phyloP scores from a whole-genome alignment of 768 basidiomycete genomes.

The Amanita jacksonii region DNA sequence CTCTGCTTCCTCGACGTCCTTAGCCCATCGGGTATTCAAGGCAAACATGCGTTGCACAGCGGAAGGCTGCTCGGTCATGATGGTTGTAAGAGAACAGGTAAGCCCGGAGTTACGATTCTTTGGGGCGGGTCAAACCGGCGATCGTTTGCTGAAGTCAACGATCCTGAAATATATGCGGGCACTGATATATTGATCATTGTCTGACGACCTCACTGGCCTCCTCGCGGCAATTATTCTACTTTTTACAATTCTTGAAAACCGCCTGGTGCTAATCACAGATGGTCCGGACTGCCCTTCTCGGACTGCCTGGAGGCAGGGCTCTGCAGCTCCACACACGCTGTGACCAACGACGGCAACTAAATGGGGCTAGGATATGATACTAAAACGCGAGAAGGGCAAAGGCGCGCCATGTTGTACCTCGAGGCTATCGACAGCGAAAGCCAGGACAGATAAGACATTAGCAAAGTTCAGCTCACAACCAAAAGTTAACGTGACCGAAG shows the following conservation, averaged over 20 bases:
- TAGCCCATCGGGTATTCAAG: conserved; percentile 64
- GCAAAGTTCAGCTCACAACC: conserved; percentile 64
- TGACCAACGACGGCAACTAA: conserved; percentile 80
- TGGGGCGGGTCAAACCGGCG: too few relatives aligned
- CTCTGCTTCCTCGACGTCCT: conserved; percentile 41
- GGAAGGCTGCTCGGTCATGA: too few relatives aligned
- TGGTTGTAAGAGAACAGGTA: too few relatives aligned
- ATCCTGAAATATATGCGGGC: too few relatives aligned
- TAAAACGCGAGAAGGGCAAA: conserved; percentile 16
- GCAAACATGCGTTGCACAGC: conserved; percentile 26
- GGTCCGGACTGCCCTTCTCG: too few relatives aligned
- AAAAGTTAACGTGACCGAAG: conserved; percentile 75
- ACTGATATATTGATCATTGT: too few relatives aligned
- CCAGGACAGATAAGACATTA: conserved; percentile 60
- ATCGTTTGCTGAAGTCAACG: too few relatives aligned
- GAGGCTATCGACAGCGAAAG: conserved; percentile 62
- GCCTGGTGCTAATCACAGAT: too few relatives aligned
- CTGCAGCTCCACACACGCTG: conserved; percentile 71
- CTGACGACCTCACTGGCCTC: too few relatives aligned
- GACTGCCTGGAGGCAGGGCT: conserved; percentile 41
- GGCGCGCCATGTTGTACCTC: conserved; percentile 73
- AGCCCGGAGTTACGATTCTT: too few relatives aligned
- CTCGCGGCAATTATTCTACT: too few relatives aligned
- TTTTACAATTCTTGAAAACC: too few relatives aligned
- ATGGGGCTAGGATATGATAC: conserved; percentile 24